A percentile compares a stretch with the other conserved stretches of the same genome.
These are phyloP conservation scores for Claviceps paspali DNA, from an alignment of 2,329 filamentous ascomycete genomes.

Conservation along the genomic window DNA sequence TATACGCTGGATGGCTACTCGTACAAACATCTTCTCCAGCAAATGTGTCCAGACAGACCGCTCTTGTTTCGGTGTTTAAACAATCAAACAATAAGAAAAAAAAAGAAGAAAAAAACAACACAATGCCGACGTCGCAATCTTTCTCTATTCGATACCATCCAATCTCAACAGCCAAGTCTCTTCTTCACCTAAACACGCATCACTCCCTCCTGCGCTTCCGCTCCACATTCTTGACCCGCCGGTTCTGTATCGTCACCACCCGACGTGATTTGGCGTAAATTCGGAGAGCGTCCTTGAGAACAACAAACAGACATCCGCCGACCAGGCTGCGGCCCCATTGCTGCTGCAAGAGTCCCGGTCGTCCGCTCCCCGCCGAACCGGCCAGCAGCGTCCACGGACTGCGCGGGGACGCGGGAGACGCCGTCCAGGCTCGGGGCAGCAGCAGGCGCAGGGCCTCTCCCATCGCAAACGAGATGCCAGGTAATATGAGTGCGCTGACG, in stretches of 20 bases:
- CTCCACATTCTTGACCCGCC: slow-evolving; percentile 38
- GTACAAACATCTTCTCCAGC: too few species aligned
- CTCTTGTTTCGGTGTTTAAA: too few species aligned
- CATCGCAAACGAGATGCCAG: slow-evolving; percentile 61
- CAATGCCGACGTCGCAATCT: too few species aligned
- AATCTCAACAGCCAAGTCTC: too few species aligned
- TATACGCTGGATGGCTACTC: too few species aligned
- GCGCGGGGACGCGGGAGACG: slow-evolving; percentile 27
- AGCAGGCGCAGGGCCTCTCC: slow-evolving; percentile 57
- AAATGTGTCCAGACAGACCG: too few species aligned
- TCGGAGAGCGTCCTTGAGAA: slow-evolving; percentile 54
- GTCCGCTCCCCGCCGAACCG: slow-evolving; percentile 15
- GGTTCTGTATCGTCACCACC: slow-evolving; percentile 38
- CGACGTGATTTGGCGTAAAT: slow-evolving; percentile 50
- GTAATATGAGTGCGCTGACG: slow-evolving; percentile 54
- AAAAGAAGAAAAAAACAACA: too few species aligned
- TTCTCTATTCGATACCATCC: too few species aligned
- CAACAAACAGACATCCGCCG: slow-evolving; percentile 77
- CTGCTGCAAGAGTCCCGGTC: slow-evolving; percentile 59
- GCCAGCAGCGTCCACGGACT: slow-evolving; percentile 11
- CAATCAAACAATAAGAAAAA: too few species aligned
- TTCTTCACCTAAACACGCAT: too few species aligned
- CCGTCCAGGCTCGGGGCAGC: slow-evolving; percentile 55
- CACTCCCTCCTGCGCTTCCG: slow-evolving; percentile 13
- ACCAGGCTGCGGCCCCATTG: slow-evolving; percentile 81